Percentiles rank a stretch among this genome's conserved stretches.
Conservation (phyloP, 352 stramenopile genomes). For the Phytophthora chlamydospora region DNA sequence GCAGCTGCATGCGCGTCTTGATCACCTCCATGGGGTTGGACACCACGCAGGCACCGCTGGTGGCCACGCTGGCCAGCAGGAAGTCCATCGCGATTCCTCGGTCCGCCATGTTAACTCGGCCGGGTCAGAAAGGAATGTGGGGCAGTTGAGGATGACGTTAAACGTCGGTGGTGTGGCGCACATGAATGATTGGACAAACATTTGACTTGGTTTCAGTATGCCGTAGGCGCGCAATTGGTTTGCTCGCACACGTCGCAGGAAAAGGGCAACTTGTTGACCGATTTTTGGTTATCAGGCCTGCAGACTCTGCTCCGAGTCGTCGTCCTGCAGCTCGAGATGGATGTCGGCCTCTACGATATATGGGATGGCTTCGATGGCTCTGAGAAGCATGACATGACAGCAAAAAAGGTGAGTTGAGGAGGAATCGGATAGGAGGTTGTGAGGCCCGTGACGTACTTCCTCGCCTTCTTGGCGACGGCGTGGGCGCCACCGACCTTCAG, state of each 20-base stretch:
- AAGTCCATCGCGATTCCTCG: conserved; percentile 77
- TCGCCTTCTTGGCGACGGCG: conserved; percentile 70
- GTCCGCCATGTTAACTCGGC: conserved; percentile 27
- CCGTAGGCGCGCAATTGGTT: conserved; percentile 1
- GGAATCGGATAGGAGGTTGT: background rate
- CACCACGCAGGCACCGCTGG: conserved; percentile 69
- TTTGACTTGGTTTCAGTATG: conserved; percentile 15
- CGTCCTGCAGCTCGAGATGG: conserved; percentile 80
- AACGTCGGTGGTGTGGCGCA: conserved; percentile 15
- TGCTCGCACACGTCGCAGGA: conserved; percentile 31
- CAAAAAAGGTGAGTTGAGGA: conserved; percentile 1
- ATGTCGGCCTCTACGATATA: conserved; percentile 85
- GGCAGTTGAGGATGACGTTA: conserved; percentile 2
- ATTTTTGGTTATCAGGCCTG: background rate
- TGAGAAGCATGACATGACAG: conserved; percentile 18
- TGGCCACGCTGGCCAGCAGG: conserved; percentile 66
- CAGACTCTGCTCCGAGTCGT: conserved; percentile 37
- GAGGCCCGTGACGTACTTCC: conserved; percentile 51
- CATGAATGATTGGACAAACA: conserved; percentile 21
- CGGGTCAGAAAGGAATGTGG: conserved; percentile 13
- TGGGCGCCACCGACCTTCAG: conserved; percentile 78
- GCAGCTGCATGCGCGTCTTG: conserved; percentile 91
- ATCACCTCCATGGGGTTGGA: conserved; percentile 92
- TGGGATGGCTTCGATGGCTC: conserved; percentile 78
- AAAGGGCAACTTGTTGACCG: conserved; percentile 16